phyloP scores from a whole-genome alignment of 257 asterid species.

The Primulina huaijiensis region DNA sequence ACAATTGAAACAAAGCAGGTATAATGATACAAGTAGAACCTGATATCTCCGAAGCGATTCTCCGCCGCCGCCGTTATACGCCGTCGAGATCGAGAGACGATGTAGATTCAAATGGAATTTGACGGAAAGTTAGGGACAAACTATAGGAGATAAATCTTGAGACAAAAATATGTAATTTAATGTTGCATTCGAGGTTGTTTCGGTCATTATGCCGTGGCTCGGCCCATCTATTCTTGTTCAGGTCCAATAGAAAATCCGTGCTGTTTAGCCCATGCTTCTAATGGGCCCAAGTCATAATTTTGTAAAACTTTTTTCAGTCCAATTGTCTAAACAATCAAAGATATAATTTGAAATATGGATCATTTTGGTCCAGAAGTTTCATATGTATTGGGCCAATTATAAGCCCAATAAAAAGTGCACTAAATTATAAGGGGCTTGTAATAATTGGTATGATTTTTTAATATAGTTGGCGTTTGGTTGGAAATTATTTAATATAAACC shows the following conservation, averaged over 20 bases:
- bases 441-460: no score
- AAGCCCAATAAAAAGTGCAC: no score
- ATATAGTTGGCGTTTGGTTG: no score
- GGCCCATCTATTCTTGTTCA: neutral
- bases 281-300: neutral
- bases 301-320: no score
- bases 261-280: neutral
- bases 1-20: neutral
- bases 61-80: constrained; percentile 30
- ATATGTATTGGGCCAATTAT: no score
- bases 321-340: no score
- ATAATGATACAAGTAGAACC: constrained; percentile 22
- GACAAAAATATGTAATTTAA: constrained; percentile 11
- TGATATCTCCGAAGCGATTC: constrained; percentile 25
- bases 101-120: constrained; percentile 8
- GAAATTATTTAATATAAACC: no score
- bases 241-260: neutral
- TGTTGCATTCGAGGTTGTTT: neutral
- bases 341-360: no score
- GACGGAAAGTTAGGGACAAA: constrained; percentile 29
- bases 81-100: constrained; percentile 26
- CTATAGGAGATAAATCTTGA: constrained; percentile 22
- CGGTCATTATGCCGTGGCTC: neutral
- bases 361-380: no score
- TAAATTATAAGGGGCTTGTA: no score